Evolutionary conservation across 169 alveolate genomes (phyloP).

Genomic region (Eimeria necatrix): DNA sequence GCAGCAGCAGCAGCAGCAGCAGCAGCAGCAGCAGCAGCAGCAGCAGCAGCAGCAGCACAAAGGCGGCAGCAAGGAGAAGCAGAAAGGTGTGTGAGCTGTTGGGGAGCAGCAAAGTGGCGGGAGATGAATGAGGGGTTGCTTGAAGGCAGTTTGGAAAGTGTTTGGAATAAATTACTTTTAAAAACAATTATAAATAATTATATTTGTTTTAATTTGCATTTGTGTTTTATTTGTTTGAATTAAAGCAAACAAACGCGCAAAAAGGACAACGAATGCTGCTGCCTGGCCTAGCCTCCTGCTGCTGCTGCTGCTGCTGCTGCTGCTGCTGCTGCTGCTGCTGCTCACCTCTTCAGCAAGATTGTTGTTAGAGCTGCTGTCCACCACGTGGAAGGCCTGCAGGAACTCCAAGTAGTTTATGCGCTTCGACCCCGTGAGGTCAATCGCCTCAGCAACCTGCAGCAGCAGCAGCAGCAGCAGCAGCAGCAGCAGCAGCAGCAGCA

Average conservation of each 20-base stretch:
- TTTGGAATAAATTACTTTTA: background rate
- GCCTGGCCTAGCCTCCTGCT: too few relatives aligned
- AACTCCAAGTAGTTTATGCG: conserved; percentile 91
- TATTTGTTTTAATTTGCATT: too few relatives aligned
- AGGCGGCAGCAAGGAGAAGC: background rate
- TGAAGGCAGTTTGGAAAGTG: background rate
- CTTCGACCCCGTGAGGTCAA: conserved; percentile 89
- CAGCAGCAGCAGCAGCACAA: too few relatives aligned
- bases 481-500: background rate
- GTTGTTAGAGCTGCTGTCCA: conserved; percentile 88
- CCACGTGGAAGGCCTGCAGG: conserved; percentile 92
- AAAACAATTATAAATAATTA: background rate
- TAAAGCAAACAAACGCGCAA: too few relatives aligned
- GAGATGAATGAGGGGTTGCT: too few relatives aligned
- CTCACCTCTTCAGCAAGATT: conserved; percentile 91
- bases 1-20: background rate
- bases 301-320: too few relatives aligned
- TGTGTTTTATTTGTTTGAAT: too few relatives aligned
- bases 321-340: too few relatives aligned
- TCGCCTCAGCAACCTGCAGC: conserved; percentile 89
- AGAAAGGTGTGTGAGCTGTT: too few relatives aligned
- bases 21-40: background rate
- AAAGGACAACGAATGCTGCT: too few relatives aligned
- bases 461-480: conserved; percentile 30
- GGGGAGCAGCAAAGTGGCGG: too few relatives aligned